Evolutionary conservation across 805 yeast genomes (phyloP).

Genomic region (Metschnikowia gruessii): DNA sequence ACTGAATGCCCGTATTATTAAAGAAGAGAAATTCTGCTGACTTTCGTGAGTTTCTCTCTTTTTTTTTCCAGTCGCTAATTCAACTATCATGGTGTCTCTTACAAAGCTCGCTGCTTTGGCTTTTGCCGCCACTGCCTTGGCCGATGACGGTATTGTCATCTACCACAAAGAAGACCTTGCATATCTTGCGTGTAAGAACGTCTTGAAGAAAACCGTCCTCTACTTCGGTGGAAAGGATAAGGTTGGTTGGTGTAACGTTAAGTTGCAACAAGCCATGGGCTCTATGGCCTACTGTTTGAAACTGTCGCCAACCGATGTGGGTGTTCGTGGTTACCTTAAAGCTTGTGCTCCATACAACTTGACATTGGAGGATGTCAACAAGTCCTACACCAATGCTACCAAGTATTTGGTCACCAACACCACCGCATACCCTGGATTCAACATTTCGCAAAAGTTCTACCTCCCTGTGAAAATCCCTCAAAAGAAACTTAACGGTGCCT

Average conservation of each 20-base stretch:
- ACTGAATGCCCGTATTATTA: neutral
- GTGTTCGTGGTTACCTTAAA: conserved; percentile 14
- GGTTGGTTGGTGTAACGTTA: conserved; percentile 31
- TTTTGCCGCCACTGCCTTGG: conserved; percentile 17
- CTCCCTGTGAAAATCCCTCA: conserved; percentile 35
- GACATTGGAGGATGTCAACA: conserved; percentile 32
- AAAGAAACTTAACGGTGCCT: conserved; percentile 23
- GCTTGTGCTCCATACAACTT: conserved; percentile 19
- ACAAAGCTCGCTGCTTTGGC: conserved; percentile 13
- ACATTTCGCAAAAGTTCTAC: conserved; percentile 26
- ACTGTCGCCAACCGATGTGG: conserved; percentile 22
- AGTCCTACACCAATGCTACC: conserved; percentile 42
- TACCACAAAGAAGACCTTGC: conserved; percentile 27
- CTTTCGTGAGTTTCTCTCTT: neutral
- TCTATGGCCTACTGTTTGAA: conserved; percentile 36
- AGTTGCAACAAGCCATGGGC: conserved; percentile 40
- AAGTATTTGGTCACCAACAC: conserved; percentile 33
- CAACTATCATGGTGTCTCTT: conserved; percentile 16
- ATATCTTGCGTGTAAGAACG: conserved; percentile 25
- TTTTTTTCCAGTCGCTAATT: neutral
- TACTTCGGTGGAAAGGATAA: conserved; percentile 26
- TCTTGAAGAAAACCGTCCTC: conserved; percentile 26
- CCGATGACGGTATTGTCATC: conserved; percentile 21
- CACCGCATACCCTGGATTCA: conserved; percentile 30
- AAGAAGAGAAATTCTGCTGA: neutral